Evolutionary conservation across 352 stramenopile genomes (phyloP).

Genomic region (Pythium sp.): DNA sequence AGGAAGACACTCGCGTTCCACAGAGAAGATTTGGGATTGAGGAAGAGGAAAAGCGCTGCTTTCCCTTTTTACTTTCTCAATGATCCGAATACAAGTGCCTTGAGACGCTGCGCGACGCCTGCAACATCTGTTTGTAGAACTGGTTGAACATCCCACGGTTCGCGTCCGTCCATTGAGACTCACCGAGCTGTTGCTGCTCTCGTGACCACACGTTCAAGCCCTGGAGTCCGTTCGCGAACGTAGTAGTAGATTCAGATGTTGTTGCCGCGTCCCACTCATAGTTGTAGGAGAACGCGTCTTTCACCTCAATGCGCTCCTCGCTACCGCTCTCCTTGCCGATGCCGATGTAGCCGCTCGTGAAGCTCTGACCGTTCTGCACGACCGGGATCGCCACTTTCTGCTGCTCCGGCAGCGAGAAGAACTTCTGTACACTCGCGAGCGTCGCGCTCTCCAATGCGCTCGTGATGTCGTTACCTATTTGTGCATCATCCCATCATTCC

Average conservation of each 20-base stretch:
- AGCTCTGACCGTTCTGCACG: conserved; percentile 58
- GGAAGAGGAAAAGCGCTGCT: too few species aligned
- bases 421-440: conserved; percentile 52
- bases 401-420: conserved; percentile 47
- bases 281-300: conserved; percentile 80
- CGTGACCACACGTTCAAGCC: conserved; percentile 68
- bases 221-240: conserved; percentile 62
- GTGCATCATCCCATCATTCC: not conserved
- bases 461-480: conserved; percentile 51
- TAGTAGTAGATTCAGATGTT: not conserved
- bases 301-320: conserved; percentile 74
- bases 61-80: too few species aligned
- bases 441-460: conserved; percentile 39
- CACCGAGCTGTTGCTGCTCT: conserved; percentile 21
- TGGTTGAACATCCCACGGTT: conserved; percentile 45
- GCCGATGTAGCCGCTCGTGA: conserved; percentile 77
- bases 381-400: conserved; percentile 59
- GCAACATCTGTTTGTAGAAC: conserved; percentile 63
- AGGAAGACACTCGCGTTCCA: too few species aligned
- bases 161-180: not conserved
- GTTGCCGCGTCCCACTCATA: conserved; percentile 31
- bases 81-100: too few species aligned
- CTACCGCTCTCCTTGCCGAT: conserved; percentile 78
- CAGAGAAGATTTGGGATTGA: too few species aligned
- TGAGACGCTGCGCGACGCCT: conserved; percentile 48